Percentiles rank a stretch among this genome's conserved stretches.
These are phyloP conservation scores for Sphenostylis stenocarpa DNA, from an alignment of 306 rosid species.

Conservation along the genomic window DNA sequence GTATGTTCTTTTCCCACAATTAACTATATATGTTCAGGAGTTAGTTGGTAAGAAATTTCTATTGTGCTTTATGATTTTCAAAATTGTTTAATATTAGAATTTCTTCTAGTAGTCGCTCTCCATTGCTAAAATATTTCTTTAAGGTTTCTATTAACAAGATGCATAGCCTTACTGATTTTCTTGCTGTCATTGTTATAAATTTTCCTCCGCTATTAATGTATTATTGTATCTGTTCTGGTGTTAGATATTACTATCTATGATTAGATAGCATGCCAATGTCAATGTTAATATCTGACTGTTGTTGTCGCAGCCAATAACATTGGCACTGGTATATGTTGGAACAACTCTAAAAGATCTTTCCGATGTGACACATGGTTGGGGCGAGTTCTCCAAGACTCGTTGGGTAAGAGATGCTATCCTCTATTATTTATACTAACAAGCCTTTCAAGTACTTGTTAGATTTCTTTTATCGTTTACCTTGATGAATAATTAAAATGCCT, in stretches of 20 bases:
- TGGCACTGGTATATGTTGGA: slow-evolving; percentile 85
- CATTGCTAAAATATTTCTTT: background rate
- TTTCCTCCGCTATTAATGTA: background rate
- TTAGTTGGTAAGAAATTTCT: slow-evolving; percentile 11
- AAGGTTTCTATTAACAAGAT: background rate
- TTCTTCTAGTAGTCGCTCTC: slow-evolving; percentile 18
- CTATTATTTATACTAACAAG: background rate
- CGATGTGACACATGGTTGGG: slow-evolving; percentile 95
- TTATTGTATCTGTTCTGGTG: background rate
- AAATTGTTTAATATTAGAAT: background rate
- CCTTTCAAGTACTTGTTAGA: slow-evolving; percentile 8
- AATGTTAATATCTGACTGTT: slow-evolving; percentile 20
- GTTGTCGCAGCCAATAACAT: slow-evolving; percentile 81
- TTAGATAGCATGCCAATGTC: slow-evolving; percentile 9
- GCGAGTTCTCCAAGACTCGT: slow-evolving; percentile 77
- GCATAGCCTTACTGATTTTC: background rate
- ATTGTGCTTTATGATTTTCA: background rate
- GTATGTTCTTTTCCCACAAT: slow-evolving; percentile 52
- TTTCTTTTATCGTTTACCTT: slow-evolving; percentile 5
- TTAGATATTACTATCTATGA: background rate
- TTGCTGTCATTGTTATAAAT: background rate
- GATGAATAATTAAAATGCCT: slow-evolving; percentile 18
- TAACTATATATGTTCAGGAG: slow-evolving; percentile 12
- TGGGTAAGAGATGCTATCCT: slow-evolving; percentile 64
- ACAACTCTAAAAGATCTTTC: slow-evolving; percentile 97